These are phyloP conservation scores for Coprinopsis cinerea DNA, from an alignment of 768 basidiomycete species.

Conservation along the genomic window DNA sequence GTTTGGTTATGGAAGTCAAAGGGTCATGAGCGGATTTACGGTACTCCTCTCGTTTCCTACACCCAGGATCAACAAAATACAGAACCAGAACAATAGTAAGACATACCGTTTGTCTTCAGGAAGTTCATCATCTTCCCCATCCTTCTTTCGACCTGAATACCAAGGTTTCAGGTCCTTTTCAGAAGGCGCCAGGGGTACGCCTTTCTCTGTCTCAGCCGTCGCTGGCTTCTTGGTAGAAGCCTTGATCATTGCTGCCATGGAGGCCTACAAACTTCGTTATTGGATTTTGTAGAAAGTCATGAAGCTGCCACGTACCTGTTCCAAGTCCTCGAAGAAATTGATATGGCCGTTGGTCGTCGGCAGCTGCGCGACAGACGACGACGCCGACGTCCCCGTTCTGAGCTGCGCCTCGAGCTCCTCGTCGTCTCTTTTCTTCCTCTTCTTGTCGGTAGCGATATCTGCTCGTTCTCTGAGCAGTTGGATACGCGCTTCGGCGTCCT, in stretches of 20 bases:
- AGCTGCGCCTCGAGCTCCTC: slow-evolving; percentile 23
- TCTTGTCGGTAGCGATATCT: slow-evolving; percentile 25
- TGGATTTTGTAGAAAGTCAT: neutral
- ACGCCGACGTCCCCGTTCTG: slow-evolving; percentile 20
- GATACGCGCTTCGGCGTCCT: slow-evolving; percentile 82
- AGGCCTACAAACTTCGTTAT: slow-evolving; percentile 25
- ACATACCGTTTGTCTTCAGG: slow-evolving; percentile 33
- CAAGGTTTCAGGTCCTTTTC: slow-evolving; percentile 77
- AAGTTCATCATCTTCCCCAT: slow-evolving; percentile 21
- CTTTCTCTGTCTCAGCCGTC: slow-evolving; percentile 57
- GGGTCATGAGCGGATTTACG: slow-evolving; percentile 66
- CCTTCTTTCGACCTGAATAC: slow-evolving; percentile 39
- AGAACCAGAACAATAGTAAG: neutral
- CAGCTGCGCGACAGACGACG: slow-evolving; percentile 30
- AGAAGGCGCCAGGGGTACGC: slow-evolving; percentile 67
- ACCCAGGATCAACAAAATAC: neutral
- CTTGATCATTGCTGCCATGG: slow-evolving; percentile 37
- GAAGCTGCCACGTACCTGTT: slow-evolving; percentile 40
- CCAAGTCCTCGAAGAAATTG: slow-evolving; percentile 81
- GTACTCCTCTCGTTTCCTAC: slow-evolving; percentile 56
- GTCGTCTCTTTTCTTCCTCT: slow-evolving; percentile 31
- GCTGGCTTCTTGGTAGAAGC: slow-evolving; percentile 39
- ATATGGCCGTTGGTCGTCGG: slow-evolving; percentile 62
- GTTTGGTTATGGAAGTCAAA: slow-evolving; percentile 64
- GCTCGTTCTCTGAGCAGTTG: slow-evolving; percentile 57